Base-by-base conservation (phyloP, 441 rosid species). In the Dalechampia spathulata region DNA sequence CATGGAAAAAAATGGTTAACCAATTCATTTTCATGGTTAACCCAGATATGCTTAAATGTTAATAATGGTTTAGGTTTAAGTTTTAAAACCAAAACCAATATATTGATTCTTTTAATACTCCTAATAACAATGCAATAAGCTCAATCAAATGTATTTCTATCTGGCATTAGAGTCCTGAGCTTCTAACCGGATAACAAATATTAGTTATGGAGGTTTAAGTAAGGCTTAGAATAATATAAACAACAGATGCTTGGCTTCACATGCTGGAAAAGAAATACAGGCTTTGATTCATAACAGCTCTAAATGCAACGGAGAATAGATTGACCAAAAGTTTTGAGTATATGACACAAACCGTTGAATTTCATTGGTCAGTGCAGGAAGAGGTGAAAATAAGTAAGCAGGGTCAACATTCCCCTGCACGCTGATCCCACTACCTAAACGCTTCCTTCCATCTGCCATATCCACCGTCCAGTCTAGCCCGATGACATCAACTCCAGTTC, bases 401-500 rank as follows among this genome's bases (percentile, higher is more conserved):
- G 98, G 98, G 56, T 88, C 98, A 16, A 88, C 95, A 68, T 86
- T 86, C 50, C 98, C 98, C 59, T 88, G 96, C 16, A 91, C 83
- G 44, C 88, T 75, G 61, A 86, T 75, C 23, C 55, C 82, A 7
- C 65, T 74, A 39, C 96, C 95, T 60, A 88, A 57, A 55, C 91
- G 77, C 56, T 79, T 80, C 78, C 96, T 80, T 64, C 91, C 98
- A 75, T 88, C 94, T 37, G 83, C 89, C 88, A 92, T 83, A 72
- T 86, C 98, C 49, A 92, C 92, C 38, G 96, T 91, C 98, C 98
- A 92, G 80, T 92, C 98, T 64, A 92, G 86, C 65, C 96, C 95
- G 62, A 88, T 83, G 52, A 92, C 98, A 75, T 88, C 95, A 68
- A 85, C 98, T 70, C 88, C 95, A 9, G 79, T 78, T 63, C 79